Conservation (phyloP, 192 early-diverging fungal species). For the Rhizophagus prolifer region DNA sequence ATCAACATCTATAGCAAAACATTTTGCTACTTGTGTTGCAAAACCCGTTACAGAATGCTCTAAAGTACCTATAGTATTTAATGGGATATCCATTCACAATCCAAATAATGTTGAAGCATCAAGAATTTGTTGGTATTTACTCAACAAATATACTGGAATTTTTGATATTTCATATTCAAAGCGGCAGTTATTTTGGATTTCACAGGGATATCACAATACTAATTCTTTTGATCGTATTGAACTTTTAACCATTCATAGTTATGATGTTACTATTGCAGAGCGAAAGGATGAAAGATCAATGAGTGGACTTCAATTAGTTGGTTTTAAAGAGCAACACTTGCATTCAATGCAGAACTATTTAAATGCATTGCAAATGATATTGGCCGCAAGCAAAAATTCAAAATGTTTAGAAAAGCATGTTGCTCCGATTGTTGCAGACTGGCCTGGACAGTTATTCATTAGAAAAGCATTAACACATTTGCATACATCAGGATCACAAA, state of each 20-base stretch:
- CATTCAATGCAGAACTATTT: not conserved
- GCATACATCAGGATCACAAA: no score
- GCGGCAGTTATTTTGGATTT: not conserved
- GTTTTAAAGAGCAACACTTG: not conserved
- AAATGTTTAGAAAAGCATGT: no score
- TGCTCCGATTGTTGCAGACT: no score
- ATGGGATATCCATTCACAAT: slow-evolving; percentile 8
- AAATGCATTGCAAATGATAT: no score
- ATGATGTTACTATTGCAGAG: not conserved
- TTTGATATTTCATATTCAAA: slow-evolving; percentile 3
- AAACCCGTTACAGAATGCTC: not conserved
- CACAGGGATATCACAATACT: not conserved
- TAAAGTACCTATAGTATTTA: not conserved
- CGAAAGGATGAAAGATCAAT: not conserved
- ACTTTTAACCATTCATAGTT: not conserved
- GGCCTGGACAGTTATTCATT: no score
- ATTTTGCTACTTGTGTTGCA: no score
- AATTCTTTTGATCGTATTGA: no score
- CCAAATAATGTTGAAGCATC: not conserved
- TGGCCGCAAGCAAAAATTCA: no score
- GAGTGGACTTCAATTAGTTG: not conserved
- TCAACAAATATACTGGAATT: not conserved
- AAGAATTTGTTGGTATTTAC: not conserved
- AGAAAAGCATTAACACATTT: no score
- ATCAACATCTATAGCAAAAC: not conserved